Base-by-base conservation (phyloP, 1,284 basidiomycete species). In the Papiliotrema nemorosa region DNA sequence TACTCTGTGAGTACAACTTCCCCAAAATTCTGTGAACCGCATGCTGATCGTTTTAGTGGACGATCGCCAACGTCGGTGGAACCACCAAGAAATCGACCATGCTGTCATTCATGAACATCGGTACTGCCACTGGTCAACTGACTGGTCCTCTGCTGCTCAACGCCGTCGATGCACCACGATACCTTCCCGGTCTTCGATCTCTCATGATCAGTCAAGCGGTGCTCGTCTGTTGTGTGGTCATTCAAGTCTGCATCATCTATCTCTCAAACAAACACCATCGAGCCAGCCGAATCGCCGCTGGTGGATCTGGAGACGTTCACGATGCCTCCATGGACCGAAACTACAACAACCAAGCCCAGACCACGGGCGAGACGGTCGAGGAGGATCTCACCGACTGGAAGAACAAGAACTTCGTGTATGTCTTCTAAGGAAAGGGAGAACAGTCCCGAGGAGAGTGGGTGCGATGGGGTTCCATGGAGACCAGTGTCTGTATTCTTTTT, bases 1-100 rank as follows among this genome's bases (percentile, higher is more conserved):
- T 61, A 72, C 27, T 65, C 67, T 4, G 76, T n/a, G n/a, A n/a
- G n/a, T n/a, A n/a, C n/a, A n/a, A n/a, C n/a, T n/a, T n/a, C n/a
- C n/a, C n/a, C n/a, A n/a, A n/a, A n/a, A n/a, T n/a, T n/a, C n/a
- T n/a, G n/a, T n/a, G n/a, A n/a, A n/a, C n/a, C n/a, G n/a, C n/a
- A n/a, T n/a, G n/a, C n/a, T n/a, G n/a, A n/a, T n/a, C n/a, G n/a
- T n/a, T n/a, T n/a, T n/a, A n/a, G n/a, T 76, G 75, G 75, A 69
- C 76, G 52, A 66, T 69, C 20, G 68, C 68, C 34, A 75, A 75
- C 69, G 70, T 64, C 9, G 75, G 63, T 5, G 75, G 76, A 16
- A 63, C 68, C 43, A 74, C 75, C 35, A 77, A 77, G 65, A 74
- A 75, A 52, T 58, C 63, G 24, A 16, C 18, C 24, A 9, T 10